Evolutionary conservation across 2,329 filamentous ascomycete species (phyloP).

Genomic region (Zymoseptoria ardabiliae): DNA sequence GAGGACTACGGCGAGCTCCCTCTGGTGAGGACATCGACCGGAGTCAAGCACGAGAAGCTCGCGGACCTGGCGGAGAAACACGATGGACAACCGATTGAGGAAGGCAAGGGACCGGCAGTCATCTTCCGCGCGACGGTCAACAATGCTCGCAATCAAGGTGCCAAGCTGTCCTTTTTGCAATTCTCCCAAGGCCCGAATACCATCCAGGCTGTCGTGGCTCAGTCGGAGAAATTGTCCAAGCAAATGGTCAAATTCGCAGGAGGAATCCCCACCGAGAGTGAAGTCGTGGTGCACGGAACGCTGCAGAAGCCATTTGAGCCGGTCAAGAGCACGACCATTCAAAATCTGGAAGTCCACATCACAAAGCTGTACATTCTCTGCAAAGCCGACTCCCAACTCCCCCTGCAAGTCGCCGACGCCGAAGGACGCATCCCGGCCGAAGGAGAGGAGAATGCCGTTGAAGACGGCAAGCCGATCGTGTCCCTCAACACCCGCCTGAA

Average conservation of each 20-base stretch:
- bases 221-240: conserved; percentile 53
- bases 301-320: conserved; percentile 79
- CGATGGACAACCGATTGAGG: conserved; percentile 33
- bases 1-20: conserved; percentile 73
- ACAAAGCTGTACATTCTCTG: conserved; percentile 75
- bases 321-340: conserved; percentile 78
- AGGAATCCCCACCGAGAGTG: conserved; percentile 69
- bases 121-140: conserved; percentile 75
- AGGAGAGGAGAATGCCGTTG: conserved; percentile 40
- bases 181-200: conserved; percentile 68
- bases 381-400: conserved; percentile 52
- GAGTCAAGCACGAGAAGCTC: conserved; percentile 53
- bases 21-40: conserved; percentile 37
- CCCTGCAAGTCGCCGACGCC: conserved; percentile 51
- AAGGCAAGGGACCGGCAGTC: conserved; percentile 45
- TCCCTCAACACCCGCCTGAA: conserved; percentile 78
- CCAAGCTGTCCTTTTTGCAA: conserved; percentile 87
- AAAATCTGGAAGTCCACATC: conserved; percentile 78
- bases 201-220: conserved; percentile 72
- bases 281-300: conserved; percentile 67
- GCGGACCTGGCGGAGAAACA: conserved; percentile 55
- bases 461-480: conserved; percentile 59
- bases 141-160: conserved; percentile 79
- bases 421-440: conserved; percentile 43
- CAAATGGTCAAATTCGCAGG: conserved; percentile 94